Evolutionary conservation across 352 stramenopile species (phyloP).

Genomic region (Aphanomyces astaci): DNA sequence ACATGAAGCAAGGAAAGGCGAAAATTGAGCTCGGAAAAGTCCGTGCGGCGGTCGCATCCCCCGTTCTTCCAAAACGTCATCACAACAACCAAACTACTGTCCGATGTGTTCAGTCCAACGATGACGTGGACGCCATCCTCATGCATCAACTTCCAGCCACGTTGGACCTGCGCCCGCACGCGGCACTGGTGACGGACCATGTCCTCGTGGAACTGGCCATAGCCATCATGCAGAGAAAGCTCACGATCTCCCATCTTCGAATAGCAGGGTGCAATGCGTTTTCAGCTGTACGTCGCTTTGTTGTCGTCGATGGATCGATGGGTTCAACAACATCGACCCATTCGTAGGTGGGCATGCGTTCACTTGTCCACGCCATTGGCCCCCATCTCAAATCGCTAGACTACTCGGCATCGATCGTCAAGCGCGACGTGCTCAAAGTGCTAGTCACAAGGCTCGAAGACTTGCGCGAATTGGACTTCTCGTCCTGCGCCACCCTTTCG

Average conservation of each 20-base stretch:
- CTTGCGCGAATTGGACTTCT: conserved; percentile 53
- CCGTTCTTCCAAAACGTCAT: neutral
- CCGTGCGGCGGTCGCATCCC: neutral
- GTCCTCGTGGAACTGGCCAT: neutral
- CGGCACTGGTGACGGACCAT: neutral
- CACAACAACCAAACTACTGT: neutral
- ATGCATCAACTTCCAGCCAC: neutral
- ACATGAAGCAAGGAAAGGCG: neutral
- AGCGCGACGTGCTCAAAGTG: conserved; percentile 57
- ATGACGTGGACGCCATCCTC: neutral
- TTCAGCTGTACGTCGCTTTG: neutral
- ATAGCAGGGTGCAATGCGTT: neutral
- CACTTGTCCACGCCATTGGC: conserved; percentile 55
- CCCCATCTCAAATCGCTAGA: conserved; percentile 39
- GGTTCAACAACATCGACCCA: neutral
- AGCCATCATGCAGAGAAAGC: neutral
- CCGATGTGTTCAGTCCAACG: neutral
- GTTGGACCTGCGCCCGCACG: neutral
- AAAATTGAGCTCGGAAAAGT: neutral
- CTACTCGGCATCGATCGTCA: conserved; percentile 41
- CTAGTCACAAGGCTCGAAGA: conserved; percentile 52
- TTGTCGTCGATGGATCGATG: neutral
- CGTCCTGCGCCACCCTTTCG: conserved; percentile 42
- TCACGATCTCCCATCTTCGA: neutral
- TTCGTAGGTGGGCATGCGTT: conserved; percentile 52